phyloP scores from a whole-genome alignment of 495 filamentous ascomycete species.

The Parmelia sp. region DNA sequence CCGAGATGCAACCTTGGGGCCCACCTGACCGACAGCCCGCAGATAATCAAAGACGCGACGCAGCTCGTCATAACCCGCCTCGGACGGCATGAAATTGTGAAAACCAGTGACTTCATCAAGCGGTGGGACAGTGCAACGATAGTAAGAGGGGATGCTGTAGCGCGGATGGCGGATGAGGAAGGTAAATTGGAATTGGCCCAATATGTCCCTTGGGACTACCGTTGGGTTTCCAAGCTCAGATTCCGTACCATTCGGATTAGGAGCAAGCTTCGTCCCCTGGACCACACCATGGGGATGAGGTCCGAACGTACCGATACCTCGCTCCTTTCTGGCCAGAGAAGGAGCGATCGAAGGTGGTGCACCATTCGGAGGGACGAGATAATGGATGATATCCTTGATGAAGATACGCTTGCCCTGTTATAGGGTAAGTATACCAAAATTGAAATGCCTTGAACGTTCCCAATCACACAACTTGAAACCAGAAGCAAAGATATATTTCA shows the following conservation, averaged over 20 bases:
- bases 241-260: slow-evolving; percentile 53
- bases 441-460: neutral
- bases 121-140: slow-evolving; percentile 91
- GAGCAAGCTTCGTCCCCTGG: slow-evolving; percentile 32
- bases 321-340: slow-evolving; percentile 57
- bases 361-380: slow-evolving; percentile 70
- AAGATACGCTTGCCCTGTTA: slow-evolving; percentile 70
- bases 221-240: slow-evolving; percentile 69
- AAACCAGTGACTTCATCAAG: slow-evolving; percentile 76
- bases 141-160: slow-evolving; percentile 82
- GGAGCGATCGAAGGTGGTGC: slow-evolving; percentile 64
- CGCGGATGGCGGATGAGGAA: slow-evolving; percentile 95
- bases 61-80: slow-evolving; percentile 87
- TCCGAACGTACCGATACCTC: slow-evolving; percentile 52
- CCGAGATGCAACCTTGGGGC: slow-evolving; percentile 49
- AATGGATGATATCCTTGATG: slow-evolving; percentile 96
- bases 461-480: neutral
- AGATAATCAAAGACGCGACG: slow-evolving; percentile 81
- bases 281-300: slow-evolving; percentile 28
- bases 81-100: slow-evolving; percentile 71
- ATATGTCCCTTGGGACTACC: slow-evolving; percentile 62
- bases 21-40: slow-evolving; percentile 52
- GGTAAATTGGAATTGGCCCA: slow-evolving; percentile 81
- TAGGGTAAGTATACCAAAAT: slow-evolving; percentile 35
- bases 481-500: neutral